A percentile compares a stretch with the other conserved stretches of the same genome.
These are phyloP conservation scores for Clarireedia paspali DNA, from an alignment of 2,329 filamentous ascomycete species.

Conservation along the genomic window DNA sequence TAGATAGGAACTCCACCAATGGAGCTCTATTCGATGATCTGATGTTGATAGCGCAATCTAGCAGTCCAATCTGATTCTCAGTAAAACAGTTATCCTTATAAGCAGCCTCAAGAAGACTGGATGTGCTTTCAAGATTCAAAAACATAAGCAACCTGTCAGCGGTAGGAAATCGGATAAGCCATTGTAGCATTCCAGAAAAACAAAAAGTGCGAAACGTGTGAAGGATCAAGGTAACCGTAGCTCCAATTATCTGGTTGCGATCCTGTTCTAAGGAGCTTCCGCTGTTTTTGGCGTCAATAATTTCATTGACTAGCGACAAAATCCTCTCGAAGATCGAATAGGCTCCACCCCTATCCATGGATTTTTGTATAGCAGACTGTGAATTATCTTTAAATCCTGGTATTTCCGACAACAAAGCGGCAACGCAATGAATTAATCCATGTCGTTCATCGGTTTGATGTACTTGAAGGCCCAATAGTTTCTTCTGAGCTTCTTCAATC, in stretches of 20 bases:
- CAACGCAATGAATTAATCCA: constrained; percentile 47
- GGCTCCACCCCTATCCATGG: not conserved
- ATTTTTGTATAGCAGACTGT: not conserved
- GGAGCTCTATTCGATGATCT: not conserved
- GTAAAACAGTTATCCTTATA: not conserved
- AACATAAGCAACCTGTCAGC: not conserved
- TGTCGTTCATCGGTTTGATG: constrained; percentile 64
- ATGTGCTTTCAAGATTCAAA: not conserved
- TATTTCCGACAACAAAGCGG: not conserved
- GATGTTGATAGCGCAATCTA: not conserved
- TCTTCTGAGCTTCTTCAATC: constrained; percentile 11
- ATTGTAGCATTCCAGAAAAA: not conserved
- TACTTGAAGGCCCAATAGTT: constrained; percentile 6
- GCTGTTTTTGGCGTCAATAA: not conserved
- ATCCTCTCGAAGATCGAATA: not conserved
- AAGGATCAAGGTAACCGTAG: constrained; percentile 45
- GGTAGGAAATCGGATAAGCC: not conserved
- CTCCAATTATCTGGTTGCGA: constrained; percentile 41
- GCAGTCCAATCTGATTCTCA: not conserved
- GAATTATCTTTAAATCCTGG: not conserved
- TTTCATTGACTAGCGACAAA: not conserved
- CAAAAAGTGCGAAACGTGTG: not conserved
- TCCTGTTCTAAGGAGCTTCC: constrained; percentile 21
- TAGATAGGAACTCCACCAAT: not conserved
- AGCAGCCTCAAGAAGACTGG: not conserved